Conservation (phyloP, 2,329 filamentous ascomycete genomes). For the Penicillium sumatraense region DNA sequence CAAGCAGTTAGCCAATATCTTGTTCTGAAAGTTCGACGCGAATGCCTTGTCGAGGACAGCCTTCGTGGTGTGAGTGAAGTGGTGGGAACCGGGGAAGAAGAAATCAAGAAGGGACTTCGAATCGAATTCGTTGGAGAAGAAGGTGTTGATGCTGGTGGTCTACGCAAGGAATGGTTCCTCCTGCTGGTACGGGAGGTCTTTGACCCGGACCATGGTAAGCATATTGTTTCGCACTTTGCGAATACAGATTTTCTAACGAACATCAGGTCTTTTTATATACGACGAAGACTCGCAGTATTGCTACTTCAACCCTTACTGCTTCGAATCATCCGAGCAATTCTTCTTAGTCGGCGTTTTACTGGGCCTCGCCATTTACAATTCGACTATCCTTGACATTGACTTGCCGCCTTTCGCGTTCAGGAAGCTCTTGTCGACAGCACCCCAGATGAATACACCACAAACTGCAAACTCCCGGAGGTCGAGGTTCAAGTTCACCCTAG, state of each 20-base stretch:
- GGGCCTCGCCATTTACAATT: constrained; percentile 92
- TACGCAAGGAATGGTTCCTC: constrained; percentile 94
- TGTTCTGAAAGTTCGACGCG: constrained; percentile 74
- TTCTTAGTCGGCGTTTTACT: constrained; percentile 87
- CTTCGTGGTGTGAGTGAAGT: constrained; percentile 83
- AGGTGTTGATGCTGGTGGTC: constrained; percentile 84
- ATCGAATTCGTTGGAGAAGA: constrained; percentile 89
- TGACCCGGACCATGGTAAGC: constrained; percentile 81
- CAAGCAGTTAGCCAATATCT: constrained; percentile 77
- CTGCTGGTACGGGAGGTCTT: constrained; percentile 87
- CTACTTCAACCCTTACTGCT: constrained; percentile 89
- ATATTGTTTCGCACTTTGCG: constrained; percentile 1
- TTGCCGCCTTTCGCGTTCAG: constrained; percentile 88
- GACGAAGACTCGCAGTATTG: constrained; percentile 89
- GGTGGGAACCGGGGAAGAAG: constrained; percentile 77
- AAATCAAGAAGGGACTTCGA: constrained; percentile 86
- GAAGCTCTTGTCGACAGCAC: constrained; percentile 79
- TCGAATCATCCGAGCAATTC: constrained; percentile 90
- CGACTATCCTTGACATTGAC: constrained; percentile 86
- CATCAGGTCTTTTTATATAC: constrained; percentile 82
- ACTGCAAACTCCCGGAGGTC: constrained; percentile 59
- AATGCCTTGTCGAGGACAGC: constrained; percentile 88
- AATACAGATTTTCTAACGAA: constrained; percentile 11
- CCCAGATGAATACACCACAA: constrained; percentile 61
- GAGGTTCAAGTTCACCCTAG: constrained; percentile 72